Evolutionary conservation across 164 flowering plant species (phyloP).

Genomic region (Aristolochia californica): DNA sequence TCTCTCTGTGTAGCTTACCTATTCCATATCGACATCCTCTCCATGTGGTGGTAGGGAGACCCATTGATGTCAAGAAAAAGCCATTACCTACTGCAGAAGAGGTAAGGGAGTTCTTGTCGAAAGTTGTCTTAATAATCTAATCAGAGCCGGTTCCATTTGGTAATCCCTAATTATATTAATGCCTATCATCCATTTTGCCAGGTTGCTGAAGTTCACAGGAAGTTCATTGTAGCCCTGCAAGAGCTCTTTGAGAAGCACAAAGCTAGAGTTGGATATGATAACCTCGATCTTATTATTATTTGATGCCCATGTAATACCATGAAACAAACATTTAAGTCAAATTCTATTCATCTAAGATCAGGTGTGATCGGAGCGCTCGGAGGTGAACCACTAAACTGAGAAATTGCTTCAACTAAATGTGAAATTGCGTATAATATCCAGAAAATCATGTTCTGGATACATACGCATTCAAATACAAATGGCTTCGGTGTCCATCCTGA

Average conservation of each 20-base stretch:
- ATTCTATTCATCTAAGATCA: no score
- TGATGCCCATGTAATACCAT: slow-evolving; percentile 15
- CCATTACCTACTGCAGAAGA: background rate
- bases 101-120: background rate
- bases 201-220: slow-evolving; percentile 53
- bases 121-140: background rate
- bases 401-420: no score
- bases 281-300: slow-evolving; percentile 51
- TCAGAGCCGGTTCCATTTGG: background rate
- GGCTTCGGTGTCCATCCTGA: no score
- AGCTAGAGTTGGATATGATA: slow-evolving; percentile 39
- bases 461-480: no score
- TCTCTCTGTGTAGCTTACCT: slow-evolving; percentile 38
- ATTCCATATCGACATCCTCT: slow-evolving; percentile 56
- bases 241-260: slow-evolving; percentile 73
- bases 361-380: no score
- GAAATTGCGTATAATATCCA: no score
- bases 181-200: slow-evolving; percentile 9
- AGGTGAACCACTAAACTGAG: no score
- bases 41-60: slow-evolving; percentile 79
- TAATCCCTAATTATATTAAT: background rate
- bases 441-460: no score
- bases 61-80: slow-evolving; percentile 35
- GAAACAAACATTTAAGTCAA: no score
- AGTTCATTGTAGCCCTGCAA: slow-evolving; percentile 49